Evolutionary conservation across 805 yeast genomes (phyloP), one percentile per base, ranked within the genome.

Genomic region (Candida patagonica): DNA sequence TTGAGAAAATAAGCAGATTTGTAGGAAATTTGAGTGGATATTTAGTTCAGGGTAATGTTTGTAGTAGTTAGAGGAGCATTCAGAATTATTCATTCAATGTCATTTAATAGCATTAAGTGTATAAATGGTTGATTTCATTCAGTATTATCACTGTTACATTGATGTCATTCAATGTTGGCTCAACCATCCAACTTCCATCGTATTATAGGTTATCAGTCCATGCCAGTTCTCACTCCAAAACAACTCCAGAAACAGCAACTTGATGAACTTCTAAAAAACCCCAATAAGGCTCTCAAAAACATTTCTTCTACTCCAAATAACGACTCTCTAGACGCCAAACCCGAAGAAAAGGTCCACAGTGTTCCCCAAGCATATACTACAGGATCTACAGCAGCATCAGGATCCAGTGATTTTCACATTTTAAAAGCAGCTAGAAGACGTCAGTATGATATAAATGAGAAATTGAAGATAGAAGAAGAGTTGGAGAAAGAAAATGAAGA

Each of bases 401-500:
- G 63, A 6, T 55, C 65, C 1, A 65, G 65, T n/a, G 63, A 60
- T 38, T 60, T 60, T 41, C 65, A 60, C 43, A 49, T 54, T 16
- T 60, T 55, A 46, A 60, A 61, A 42, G 52, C 55, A 30, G 50
- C 55, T 15, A 44, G 59, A 40, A 48, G 63, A 23, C 43, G 54
- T 35, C 59, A 56, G 37, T 30, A 46, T 19, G 62, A 57, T 34
- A 47, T 57, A n/a, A 34, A 41, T 33, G 44, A 47, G 36, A 39
- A 42, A 13, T 45, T 55, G 26, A 52, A 58, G 24, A 46, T 38
- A 23, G 47, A 48, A 26, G 48, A 49, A 16, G 36, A 37, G 36
- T 35, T 39, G 34, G 57, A 55, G 37, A 27, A 36, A 20, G 50
- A 41, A n/a, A 31, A 33, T 7, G 38, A 31, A 20, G 61, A 48